Base-by-base conservation (phyloP, 1,139 yeast genomes). In the Debaryomyces sp. region DNA sequence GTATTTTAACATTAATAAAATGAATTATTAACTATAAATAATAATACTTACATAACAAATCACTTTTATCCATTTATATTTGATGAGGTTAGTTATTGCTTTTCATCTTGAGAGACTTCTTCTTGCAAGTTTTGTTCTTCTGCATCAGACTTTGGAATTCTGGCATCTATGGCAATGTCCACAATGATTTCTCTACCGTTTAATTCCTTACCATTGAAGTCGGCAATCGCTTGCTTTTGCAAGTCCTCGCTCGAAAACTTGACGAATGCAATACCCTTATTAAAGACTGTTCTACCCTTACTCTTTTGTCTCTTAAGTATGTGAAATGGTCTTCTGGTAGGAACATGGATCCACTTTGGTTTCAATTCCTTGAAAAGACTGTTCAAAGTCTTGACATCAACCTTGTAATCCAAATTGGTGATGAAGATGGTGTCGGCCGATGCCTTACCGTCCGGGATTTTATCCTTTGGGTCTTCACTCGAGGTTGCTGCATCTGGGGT, bases 261-360 rank as follows among this genome's bases (percentile, higher is more conserved):
- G 50, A 82, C 80, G 66, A 84, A 84, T 3, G 87, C 88, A 66
- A 80, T 81, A 43, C 89, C 88, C 64, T 80, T 81, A 64, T 82
- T 82, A 64, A 70, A 78, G 55, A 78, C 73, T 48, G 69, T 61
- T 53, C 70, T 73, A 39, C 74, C 75, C 48, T 64, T 60, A 29
- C 67, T 73, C 54, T 66, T 70, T 55, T 75, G 67, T 56, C 69
- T 71, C 55, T 67, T 65, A 54, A 75, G 67, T 29, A 77, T 55
- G 46, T 66, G 67, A 46, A 57, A 62, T 23, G 82, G 78, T 50
- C 67, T 73, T 58, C 77, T 74, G 44, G 74, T 66, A 48, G 89
- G 88, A 35, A 84, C 81, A 52, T 80, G 81, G 50, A 81, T 74
- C 84, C 82, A 80, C 54, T 69, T 68, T 17, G 85, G 84, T 49